These are phyloP conservation scores for Kernera saxatilis DNA, from an alignment of 345 rosid genomes.

Conservation along the genomic window DNA sequence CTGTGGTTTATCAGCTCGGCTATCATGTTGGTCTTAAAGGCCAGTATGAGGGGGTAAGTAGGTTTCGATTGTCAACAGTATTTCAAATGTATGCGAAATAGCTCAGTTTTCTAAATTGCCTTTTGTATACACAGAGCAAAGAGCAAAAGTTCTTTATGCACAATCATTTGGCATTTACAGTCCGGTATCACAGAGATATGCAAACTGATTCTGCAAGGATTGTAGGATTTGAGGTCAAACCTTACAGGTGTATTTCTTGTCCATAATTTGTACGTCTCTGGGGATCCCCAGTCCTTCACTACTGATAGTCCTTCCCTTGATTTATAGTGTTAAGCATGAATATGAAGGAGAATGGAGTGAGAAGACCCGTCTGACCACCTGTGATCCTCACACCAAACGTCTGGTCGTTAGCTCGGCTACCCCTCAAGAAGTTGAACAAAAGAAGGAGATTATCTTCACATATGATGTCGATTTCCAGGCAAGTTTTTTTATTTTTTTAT, in stretches of 20 bases:
- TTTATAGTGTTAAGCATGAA: constrained; percentile 73
- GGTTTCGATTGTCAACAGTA: background rate
- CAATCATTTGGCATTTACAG: constrained; percentile 86
- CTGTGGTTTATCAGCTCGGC: constrained; percentile 80
- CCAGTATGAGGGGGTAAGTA: constrained; percentile 78
- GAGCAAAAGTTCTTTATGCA: constrained; percentile 87
- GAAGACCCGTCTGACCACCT: constrained; percentile 70
- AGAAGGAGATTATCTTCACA: constrained; percentile 81
- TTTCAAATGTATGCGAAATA: background rate
- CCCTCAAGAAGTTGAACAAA: constrained; percentile 90
- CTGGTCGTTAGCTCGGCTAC: constrained; percentile 72
- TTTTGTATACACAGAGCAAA: constrained; percentile 55
- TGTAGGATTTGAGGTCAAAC: constrained; percentile 98
- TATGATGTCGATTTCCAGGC: constrained; percentile 93
- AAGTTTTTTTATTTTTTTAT: constrained; percentile 3
- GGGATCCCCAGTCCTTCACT: background rate
- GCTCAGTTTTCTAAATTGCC: constrained; percentile 19
- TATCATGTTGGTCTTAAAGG: constrained; percentile 95
- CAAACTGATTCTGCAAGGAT: constrained; percentile 81
- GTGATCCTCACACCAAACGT: constrained; percentile 84
- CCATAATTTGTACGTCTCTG: background rate
- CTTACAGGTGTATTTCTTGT: constrained; percentile 57
- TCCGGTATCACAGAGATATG: constrained; percentile 73
- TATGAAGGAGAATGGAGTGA: constrained; percentile 77
- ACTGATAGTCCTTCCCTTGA: constrained; percentile 1